Evolutionary conservation across 768 basidiomycete genomes (phyloP), one percentile per base, ranked within the genome.

Genomic region (Serendipita vermifera): DNA sequence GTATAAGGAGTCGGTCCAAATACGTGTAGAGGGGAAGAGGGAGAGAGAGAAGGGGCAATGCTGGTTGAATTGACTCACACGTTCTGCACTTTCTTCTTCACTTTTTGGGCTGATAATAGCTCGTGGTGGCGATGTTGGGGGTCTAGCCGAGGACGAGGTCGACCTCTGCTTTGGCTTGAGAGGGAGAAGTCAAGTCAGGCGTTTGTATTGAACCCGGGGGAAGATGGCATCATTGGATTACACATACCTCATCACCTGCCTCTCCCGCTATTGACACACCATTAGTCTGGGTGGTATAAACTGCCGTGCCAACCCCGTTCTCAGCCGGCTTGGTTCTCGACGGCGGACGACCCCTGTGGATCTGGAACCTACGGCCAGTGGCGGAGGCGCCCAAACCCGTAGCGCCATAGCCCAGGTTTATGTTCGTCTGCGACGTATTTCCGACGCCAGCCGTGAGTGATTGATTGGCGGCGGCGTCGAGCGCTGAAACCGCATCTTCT

Each of bases 201-300:
- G 35, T 36, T n/a, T 36, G 35, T 36, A 36, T 36, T 36, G 35
- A 36, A 36, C 9, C 35, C 35, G 35, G 35, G n/a, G n/a, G 35
- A 9, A 36, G 9, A n/a, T n/a, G n/a, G n/a, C n/a, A n/a, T n/a
- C n/a, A n/a, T 26, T 26, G 39, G 39, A 20, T 17, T 3, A 3
- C 24, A 15, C 46, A 5, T 31, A 51, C 46, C 46, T 26, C 46
- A 31, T 51, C 46, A 51, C 24, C 46, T 51, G 46, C 15, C 46
- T 51, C 46, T 27, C 22, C 46, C 26, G 46, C 24, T 51, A 31
- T 27, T 31, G 32, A 31, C 22, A 51, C 24, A 31, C 46, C 46
- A 26, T 51, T 51, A 51, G 46, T 31, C 29, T 51, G 46, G 46
- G 46, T 51, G 24, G 5, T n/a, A n/a, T n/a, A n/a, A n/a, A n/a